Conservation (phyloP, 78 protist genomes). For the Abeoforma whisleri region DNA sequence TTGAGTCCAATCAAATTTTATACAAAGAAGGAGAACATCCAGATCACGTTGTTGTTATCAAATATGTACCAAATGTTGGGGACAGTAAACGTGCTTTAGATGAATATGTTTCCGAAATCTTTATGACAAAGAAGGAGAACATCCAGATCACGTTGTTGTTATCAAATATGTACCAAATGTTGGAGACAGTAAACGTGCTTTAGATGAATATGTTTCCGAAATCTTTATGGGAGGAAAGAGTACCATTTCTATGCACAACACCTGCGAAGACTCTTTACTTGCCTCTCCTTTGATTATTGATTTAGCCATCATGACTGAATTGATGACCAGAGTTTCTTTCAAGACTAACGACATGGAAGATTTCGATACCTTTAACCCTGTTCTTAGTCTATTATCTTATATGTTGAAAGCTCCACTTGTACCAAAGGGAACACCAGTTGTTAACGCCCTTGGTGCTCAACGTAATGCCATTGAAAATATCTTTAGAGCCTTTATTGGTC, state of each 20-base stretch:
- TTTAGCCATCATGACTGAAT: constrained; percentile 80
- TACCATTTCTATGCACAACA: constrained; percentile 80
- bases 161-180: constrained; percentile 98
- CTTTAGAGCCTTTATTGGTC: constrained; percentile 87
- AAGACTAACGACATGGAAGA: constrained; percentile 50
- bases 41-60: constrained; percentile 96
- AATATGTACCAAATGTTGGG: constrained; percentile 97
- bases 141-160: constrained; percentile 95
- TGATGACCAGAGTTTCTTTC: constrained; percentile 61
- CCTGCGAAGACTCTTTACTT: constrained; percentile 77
- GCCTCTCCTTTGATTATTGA: constrained; percentile 98
- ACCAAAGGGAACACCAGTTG: constrained; percentile 83
- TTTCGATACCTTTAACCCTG: constrained; percentile 65
- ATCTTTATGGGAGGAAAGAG: constrained; percentile 94
- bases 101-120: constrained; percentile 88
- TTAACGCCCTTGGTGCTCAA: constrained; percentile 93
- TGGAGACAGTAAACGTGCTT: constrained; percentile 96
- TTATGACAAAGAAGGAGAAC: constrained; percentile 85
- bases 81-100: constrained; percentile 98
- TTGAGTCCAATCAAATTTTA: constrained; percentile 79
- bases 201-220: constrained; percentile 93
- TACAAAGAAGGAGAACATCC: constrained; percentile 88
- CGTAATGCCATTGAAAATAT: constrained; percentile 74
- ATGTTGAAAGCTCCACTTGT: constrained; percentile 89
- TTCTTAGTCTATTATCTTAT: constrained; percentile 72